Conservation (phyloP, 116 monocot species). For the Dioscorea cayenensis region DNA sequence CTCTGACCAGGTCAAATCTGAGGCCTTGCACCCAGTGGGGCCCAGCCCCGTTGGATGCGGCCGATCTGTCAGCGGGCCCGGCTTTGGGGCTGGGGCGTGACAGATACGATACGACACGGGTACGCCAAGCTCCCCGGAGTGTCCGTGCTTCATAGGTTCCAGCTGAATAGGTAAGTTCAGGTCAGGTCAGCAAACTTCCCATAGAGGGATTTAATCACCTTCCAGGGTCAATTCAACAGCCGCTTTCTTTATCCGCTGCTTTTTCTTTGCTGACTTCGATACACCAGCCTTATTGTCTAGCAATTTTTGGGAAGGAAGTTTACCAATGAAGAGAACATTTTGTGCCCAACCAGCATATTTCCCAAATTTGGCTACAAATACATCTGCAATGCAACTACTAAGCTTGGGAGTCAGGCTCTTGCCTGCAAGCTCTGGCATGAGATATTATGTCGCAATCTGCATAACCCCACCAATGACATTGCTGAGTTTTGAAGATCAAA, state of each 20-base stretch:
- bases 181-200: too few relatives aligned
- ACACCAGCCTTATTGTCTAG: not conserved
- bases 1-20: too few relatives aligned
- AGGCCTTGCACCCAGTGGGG: too few relatives aligned
- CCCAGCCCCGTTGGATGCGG: too few relatives aligned
- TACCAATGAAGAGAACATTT: slow-evolving; percentile 86
- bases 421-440: slow-evolving; percentile 74
- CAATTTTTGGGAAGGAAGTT: slow-evolving; percentile 67
- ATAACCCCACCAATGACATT: not conserved
- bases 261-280: slow-evolving; percentile 29
- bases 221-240: not conserved
- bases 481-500: not conserved
- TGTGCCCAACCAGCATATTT: slow-evolving; percentile 97
- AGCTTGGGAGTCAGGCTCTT: slow-evolving; percentile 50
- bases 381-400: slow-evolving; percentile 40
- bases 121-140: too few relatives aligned
- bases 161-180: too few relatives aligned
- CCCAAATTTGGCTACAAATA: slow-evolving; percentile 73
- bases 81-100: too few relatives aligned
- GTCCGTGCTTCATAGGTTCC: too few relatives aligned
- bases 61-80: too few relatives aligned
- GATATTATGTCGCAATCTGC: slow-evolving; percentile 74
- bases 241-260: not conserved
- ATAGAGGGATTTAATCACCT: not conserved
- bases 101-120: too few relatives aligned